Base-by-base conservation (phyloP, 2,329 filamentous ascomycete species). In the Pestalotiopsis sp. region DNA sequence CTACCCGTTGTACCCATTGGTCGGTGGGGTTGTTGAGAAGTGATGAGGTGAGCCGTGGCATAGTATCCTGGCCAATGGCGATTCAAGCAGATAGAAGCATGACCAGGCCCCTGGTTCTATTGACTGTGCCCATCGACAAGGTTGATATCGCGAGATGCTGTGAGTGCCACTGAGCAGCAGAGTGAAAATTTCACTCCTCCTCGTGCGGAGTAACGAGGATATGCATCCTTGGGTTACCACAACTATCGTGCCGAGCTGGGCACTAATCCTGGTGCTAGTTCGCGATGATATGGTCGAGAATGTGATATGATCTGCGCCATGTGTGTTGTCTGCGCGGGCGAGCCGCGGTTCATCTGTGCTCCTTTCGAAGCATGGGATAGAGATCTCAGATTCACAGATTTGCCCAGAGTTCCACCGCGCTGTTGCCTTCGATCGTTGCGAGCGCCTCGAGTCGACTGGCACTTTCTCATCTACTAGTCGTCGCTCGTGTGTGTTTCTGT, bases 401-500 rank as follows among this genome's bases (percentile, higher is more conserved):
- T 36, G 31, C 31, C n/a, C 45, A 6, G 17, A 52, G 17, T 52
- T 6, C 14, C 45, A 23, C 45, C 17, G 45, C 17, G 45, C 45
- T 20, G 45, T n/a, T 11, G 45, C 45, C 45, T n/a, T 52, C 45
- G 45, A n/a, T 52, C 17, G 20, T 38, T 31, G n/a, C 20, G 57
- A 6, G 57, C 25, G n/a, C 23, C 11, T 60, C 57, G 13, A 59
- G n/a, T 14, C n/a, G 25, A 27, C 57, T 60, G 25, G 57, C 57
- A 60, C 12, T 60, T 45, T 58, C 59, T 58, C 31, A 70, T 67
- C 68, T 71, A 61, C 41, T 59, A 57, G 65, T 65, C 68, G 52
- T 72, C 69, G 68, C 68, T 65, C 67, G 68, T 69, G 65, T 70
- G 27, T 64, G 68, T 69, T 36, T 20, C 45, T 52, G 17, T n/a